phyloP scores from a whole-genome alignment of 345 rosid species.

The Rhodomyrtus tomentosa region DNA sequence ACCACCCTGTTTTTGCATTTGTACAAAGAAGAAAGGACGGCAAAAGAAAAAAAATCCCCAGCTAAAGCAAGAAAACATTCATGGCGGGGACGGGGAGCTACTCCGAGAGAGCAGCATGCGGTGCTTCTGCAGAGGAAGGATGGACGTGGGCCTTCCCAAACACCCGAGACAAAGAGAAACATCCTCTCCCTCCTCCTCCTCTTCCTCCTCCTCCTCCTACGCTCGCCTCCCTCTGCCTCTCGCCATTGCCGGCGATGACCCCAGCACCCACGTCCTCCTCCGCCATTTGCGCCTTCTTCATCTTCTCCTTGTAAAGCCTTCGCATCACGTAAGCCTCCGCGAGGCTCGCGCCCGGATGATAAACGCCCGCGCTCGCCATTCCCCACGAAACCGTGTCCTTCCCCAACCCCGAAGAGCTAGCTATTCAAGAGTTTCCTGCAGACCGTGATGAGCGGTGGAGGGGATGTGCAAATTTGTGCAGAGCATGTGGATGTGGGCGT shows the following conservation, averaged over 20 bases:
- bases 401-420: neutral
- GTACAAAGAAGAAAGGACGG: neutral
- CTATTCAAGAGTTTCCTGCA: neutral
- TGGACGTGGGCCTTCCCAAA: neutral
- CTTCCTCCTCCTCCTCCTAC: neutral
- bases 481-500: neutral
- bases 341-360: neutral
- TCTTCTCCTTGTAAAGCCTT: neutral
- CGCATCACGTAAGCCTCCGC: neutral
- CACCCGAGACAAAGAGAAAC: neutral
- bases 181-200: neutral
- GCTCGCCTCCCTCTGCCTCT: neutral
- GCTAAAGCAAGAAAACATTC: neutral
- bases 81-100: neutral
- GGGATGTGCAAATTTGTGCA: neutral
- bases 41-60: neutral
- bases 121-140: neutral
- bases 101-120: neutral
- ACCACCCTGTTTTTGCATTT: neutral
- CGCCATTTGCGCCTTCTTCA: neutral
- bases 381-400: neutral
- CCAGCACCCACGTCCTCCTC: neutral
- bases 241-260: neutral
- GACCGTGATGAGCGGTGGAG: neutral
- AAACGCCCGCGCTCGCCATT: neutral